Evolutionary conservation across 148 eudicot species (phyloP), one percentile per base, ranked within the genome.

Genomic region (Spergularia marina): DNA sequence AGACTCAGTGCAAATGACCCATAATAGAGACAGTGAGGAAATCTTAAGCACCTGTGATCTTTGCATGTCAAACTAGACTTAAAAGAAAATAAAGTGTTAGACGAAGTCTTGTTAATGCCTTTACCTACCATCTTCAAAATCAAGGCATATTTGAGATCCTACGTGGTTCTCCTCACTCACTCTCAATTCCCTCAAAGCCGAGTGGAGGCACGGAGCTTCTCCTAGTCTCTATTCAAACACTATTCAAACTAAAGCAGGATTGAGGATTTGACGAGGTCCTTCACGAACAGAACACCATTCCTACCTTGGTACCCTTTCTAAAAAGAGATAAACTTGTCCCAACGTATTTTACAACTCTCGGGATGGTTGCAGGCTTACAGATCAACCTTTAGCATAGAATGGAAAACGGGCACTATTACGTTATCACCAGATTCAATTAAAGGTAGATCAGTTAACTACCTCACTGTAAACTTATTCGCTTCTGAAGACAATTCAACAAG

Each of bases 401-500:
- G 57, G 39, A 52, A 69, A 51, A 49, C 52, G 55, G 34, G 9
- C 0, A 67, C 18, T 4, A 16, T 5, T 68, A 16, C 2, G 12
- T n/a, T 47, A 67, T 12, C 49, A 67, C 20, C 6, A 7, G 34
- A 1, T 65, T 67, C 4, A 16, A 40, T 23, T 17, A 69, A 51
- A 0, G 7, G 61, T 39, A 63, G 51, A 59, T 40, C 55, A 47
- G 40, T 7, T 71, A 11, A 79, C 78, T 84, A 95, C 99, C 97
- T 82, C 49, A 91, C 75, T 52, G 82, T 83, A 34, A 90, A 83
- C 82, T 80, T 83, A 61, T 86, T 78, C 34, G 93, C 88, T 67
- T 88, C 91, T 67, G 91, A 81, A 36, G 81, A 78, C 71, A 95
- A 81, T 72, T 82, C 83, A 63, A 78, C 73, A 76, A 95, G 90